phyloP scores from a whole-genome alignment of 768 basidiomycete species.

The Calvatia gigantea region DNA sequence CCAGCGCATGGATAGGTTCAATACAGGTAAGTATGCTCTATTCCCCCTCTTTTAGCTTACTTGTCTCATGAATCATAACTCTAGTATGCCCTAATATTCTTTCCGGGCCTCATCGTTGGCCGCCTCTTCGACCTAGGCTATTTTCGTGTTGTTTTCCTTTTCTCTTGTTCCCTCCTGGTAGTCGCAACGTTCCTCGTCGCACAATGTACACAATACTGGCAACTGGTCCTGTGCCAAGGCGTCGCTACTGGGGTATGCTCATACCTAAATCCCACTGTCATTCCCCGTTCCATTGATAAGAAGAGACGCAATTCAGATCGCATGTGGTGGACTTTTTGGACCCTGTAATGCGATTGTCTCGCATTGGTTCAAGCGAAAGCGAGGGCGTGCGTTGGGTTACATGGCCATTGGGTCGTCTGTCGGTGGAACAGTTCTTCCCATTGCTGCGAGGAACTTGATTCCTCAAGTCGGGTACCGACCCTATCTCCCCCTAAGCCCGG shows the following conservation, averaged over 20 bases:
- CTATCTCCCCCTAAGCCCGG: background rate
- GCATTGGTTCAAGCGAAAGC: slow-evolving; percentile 70
- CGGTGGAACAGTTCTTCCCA: slow-evolving; percentile 69
- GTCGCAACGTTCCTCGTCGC: slow-evolving; percentile 48
- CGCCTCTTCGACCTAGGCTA: slow-evolving; percentile 73
- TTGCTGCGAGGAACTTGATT: slow-evolving; percentile 53
- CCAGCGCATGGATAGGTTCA: slow-evolving; percentile 84
- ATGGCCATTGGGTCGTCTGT: slow-evolving; percentile 63
- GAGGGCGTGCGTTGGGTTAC: slow-evolving; percentile 60
- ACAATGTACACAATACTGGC: slow-evolving; percentile 62
- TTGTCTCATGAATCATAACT: background rate
- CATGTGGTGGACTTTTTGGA: slow-evolving; percentile 59
- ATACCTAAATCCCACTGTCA: background rate
- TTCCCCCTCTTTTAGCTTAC: background rate
- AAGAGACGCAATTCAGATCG: slow-evolving; percentile 25
- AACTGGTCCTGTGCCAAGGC: slow-evolving; percentile 63
- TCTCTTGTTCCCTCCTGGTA: slow-evolving; percentile 31
- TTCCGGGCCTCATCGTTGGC: slow-evolving; percentile 43
- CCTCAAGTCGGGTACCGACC: slow-evolving; percentile 36
- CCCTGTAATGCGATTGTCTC: slow-evolving; percentile 56
- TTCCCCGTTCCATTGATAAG: background rate
- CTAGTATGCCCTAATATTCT: slow-evolving; percentile 60
- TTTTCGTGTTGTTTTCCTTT: slow-evolving; percentile 45
- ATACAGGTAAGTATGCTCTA: slow-evolving; percentile 44
- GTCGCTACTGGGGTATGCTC: slow-evolving; percentile 49